These are phyloP conservation scores for Thelephora terrestris DNA, from an alignment of 1,284 basidiomycete genomes.

Conservation along the genomic window DNA sequence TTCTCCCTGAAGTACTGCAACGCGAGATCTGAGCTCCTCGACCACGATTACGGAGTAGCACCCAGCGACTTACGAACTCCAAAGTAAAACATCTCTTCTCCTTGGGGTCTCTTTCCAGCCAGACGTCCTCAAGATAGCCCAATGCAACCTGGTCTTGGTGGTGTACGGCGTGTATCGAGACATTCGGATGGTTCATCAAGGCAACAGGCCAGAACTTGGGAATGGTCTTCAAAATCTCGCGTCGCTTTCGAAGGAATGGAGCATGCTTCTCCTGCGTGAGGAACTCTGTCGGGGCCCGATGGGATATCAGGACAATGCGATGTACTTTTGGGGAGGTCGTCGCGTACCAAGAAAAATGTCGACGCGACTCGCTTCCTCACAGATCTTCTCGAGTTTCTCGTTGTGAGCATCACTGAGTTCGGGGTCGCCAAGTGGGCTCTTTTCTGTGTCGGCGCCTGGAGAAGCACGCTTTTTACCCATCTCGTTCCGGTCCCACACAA, in stretches of 20 bases:
- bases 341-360: slow-evolving; percentile 57
- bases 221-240: slow-evolving; percentile 52
- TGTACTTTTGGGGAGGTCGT: too few species aligned
- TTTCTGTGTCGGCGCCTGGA: slow-evolving; percentile 59
- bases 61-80: slow-evolving; percentile 56
- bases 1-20: slow-evolving; percentile 72
- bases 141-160: slow-evolving; percentile 62
- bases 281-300: slow-evolving; percentile 38
- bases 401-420: slow-evolving; percentile 63
- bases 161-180: slow-evolving; percentile 57
- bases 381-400: slow-evolving; percentile 47
- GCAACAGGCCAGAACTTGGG: slow-evolving; percentile 73
- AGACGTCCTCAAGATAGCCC: slow-evolving; percentile 71
- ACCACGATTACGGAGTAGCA: background rate
- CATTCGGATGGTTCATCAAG: slow-evolving; percentile 54
- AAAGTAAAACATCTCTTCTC: slow-evolving; percentile 68
- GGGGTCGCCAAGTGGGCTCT: slow-evolving; percentile 45
- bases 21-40: background rate
- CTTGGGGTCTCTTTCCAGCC: slow-evolving; percentile 54
- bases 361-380: slow-evolving; percentile 55
- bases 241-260: slow-evolving; percentile 60
- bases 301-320: background rate
- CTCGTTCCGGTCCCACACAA: slow-evolving; percentile 7
- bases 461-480: slow-evolving; percentile 64
- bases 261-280: slow-evolving; percentile 43